phyloP scores from a whole-genome alignment of 2,329 filamentous ascomycete species.

The Fusarium sp. region DNA sequence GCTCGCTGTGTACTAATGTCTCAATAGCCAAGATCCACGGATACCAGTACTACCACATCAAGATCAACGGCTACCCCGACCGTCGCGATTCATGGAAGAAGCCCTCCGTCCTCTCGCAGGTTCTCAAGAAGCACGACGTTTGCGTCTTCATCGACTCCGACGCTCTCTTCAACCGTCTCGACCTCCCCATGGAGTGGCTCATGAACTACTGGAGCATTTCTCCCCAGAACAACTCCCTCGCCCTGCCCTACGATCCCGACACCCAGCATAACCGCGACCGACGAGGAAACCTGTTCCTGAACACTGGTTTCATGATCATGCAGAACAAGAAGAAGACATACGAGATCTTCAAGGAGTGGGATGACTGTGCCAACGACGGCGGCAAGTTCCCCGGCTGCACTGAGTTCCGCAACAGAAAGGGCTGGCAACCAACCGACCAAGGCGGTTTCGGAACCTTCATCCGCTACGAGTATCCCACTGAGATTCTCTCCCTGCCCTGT shows the following conservation, averaged over 20 bases:
- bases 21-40: constrained; percentile 54
- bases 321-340: constrained; percentile 59
- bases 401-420: constrained; percentile 48
- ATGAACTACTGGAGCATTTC: constrained; percentile 57
- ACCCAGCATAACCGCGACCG: constrained; percentile 51
- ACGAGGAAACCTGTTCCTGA: constrained; percentile 54
- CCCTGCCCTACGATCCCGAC: constrained; percentile 53
- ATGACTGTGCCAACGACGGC: constrained; percentile 51
- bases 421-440: constrained; percentile 53
- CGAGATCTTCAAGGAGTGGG: constrained; percentile 60
- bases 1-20: constrained; percentile 26
- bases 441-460: constrained; percentile 55
- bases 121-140: constrained; percentile 53
- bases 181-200: constrained; percentile 58
- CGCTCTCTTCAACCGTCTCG: constrained; percentile 54
- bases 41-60: constrained; percentile 57
- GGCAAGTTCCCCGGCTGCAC: constrained; percentile 50
- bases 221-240: constrained; percentile 51
- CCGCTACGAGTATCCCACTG: constrained; percentile 52
- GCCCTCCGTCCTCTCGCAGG: constrained; percentile 52
- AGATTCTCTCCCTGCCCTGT: constrained; percentile 52
- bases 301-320: constrained; percentile 64
- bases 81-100: constrained; percentile 58
- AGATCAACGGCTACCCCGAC: constrained; percentile 47
- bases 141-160: constrained; percentile 57